Evolutionary conservation across 2,329 filamentous ascomycete species (phyloP).

Genomic region (Fusarium sp.): DNA sequence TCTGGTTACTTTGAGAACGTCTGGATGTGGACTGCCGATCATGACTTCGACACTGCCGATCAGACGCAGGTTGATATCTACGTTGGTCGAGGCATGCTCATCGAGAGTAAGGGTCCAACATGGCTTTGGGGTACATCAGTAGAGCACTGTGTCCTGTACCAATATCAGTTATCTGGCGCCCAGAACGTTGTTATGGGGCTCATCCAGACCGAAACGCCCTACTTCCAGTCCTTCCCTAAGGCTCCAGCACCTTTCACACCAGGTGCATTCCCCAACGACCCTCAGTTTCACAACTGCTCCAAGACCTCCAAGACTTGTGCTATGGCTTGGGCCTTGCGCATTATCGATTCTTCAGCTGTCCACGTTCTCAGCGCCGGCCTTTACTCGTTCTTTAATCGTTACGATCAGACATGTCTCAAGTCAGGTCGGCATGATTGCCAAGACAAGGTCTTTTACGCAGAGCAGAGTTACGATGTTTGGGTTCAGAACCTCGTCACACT

Average conservation of each 20-base stretch:
- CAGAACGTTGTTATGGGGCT: constrained; percentile 60
- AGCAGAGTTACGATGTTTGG: constrained; percentile 39
- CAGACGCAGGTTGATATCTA: constrained; percentile 49
- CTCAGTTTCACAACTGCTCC: constrained; percentile 2
- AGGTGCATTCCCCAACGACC: constrained; percentile 12
- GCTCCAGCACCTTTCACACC: constrained; percentile 26
- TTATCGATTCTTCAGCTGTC: constrained; percentile 35
- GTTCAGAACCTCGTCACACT: constrained; percentile 40
- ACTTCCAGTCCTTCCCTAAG: constrained; percentile 31
- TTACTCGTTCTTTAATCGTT: constrained; percentile 45
- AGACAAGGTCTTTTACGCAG: constrained; percentile 20
- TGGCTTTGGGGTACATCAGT: constrained; percentile 45
- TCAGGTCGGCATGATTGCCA: constrained; percentile 37
- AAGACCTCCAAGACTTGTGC: constrained; percentile 26
- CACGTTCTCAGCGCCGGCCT: constrained; percentile 44
- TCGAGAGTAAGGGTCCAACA: constrained; percentile 46
- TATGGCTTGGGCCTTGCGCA: constrained; percentile 41
- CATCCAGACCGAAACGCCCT: constrained; percentile 55
- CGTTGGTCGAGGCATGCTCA: constrained; percentile 50
- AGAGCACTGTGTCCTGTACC: constrained; percentile 54
- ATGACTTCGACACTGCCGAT: constrained; percentile 58
- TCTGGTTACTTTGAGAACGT: constrained; percentile 63
- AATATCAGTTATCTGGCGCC: constrained; percentile 60
- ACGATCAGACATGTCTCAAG: constrained; percentile 40
- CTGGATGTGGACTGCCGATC: constrained; percentile 77